A percentile compares a stretch with the other conserved stretches of the same genome.
Evolutionary conservation across 75 land plant genomes (phyloP).

Genomic region (Pinus albicaulis): DNA sequence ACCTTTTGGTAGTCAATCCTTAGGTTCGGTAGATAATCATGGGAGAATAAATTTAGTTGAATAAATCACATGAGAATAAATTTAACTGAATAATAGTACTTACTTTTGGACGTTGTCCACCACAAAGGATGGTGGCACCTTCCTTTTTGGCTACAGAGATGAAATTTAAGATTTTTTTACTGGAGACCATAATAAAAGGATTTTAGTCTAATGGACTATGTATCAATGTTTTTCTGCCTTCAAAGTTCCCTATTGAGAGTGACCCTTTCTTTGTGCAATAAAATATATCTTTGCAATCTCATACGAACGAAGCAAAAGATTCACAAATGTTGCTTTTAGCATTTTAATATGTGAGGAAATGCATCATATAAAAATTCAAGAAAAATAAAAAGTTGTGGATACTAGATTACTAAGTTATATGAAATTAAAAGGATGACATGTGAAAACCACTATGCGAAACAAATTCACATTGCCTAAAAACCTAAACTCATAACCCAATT

Average conservation of each 20-base stretch:
- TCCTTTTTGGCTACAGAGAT: slow-evolving; percentile 81
- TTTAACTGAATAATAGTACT: neutral
- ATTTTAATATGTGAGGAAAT: neutral
- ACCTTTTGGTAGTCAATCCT: neutral
- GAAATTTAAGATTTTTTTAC: slow-evolving; percentile 85
- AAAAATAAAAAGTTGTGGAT: neutral
- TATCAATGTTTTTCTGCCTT: neutral
- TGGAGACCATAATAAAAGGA: slow-evolving; percentile 30
- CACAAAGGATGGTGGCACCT: slow-evolving; percentile 94
- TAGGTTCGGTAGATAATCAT: neutral
- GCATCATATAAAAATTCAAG: neutral
- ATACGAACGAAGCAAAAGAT: neutral
- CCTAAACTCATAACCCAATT: neutral
- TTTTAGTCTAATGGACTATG: neutral
- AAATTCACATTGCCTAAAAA: neutral
- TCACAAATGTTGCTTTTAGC: neutral
- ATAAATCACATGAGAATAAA: no score
- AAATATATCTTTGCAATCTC: neutral
- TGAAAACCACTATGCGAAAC: neutral
- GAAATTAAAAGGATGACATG: no score
- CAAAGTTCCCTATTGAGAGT: neutral
- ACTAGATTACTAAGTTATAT: neutral
- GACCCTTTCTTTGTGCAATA: neutral
- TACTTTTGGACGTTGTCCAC: slow-evolving; percentile 89
- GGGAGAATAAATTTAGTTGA: no score